Evolutionary conservation across 352 stramenopile species (phyloP).

Genomic region (Phytopythium cucurbitacearum): DNA sequence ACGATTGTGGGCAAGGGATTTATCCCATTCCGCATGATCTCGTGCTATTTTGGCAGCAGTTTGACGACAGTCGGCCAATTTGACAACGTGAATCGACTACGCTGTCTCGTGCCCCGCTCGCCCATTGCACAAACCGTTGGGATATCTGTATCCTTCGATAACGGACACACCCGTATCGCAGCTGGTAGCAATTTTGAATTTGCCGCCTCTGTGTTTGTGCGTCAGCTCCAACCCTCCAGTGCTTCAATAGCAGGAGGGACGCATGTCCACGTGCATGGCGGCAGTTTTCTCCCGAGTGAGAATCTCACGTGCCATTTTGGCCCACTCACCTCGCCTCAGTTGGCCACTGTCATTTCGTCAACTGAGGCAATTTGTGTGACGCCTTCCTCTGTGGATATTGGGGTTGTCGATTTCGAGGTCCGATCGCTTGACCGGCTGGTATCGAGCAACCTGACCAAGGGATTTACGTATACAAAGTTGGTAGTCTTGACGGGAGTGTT

Average conservation of each 20-base stretch:
- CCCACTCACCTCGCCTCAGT: constrained; percentile 1
- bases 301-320: constrained; percentile 51
- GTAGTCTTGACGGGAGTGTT: constrained; percentile 29
- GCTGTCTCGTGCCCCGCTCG: constrained; percentile 35
- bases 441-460: constrained; percentile 17
- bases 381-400: constrained; percentile 13
- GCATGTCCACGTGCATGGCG: constrained; percentile 50
- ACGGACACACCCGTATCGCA: constrained; percentile 38
- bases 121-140: constrained; percentile 12
- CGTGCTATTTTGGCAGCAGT: constrained; percentile 26
- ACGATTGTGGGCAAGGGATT: constrained; percentile 45
- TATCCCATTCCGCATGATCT: constrained; percentile 25
- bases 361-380: constrained; percentile 37
- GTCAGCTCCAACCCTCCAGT: constrained; percentile 31
- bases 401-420: constrained; percentile 25
- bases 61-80: constrained; percentile 25
- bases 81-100: constrained; percentile 24
- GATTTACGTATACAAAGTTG: constrained; percentile 43
- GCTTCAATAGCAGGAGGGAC: constrained; percentile 59
- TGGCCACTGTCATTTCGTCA: constrained; percentile 35
- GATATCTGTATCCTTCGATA: constrained; percentile 64
- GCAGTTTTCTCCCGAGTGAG: constrained; percentile 34
- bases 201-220: constrained; percentile 23
- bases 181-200: constrained; percentile 31
- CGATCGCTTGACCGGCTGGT: constrained; percentile 18